Base-by-base conservation (phyloP, 495 filamentous ascomycete species). In the Lentithecium fluviatile region DNA sequence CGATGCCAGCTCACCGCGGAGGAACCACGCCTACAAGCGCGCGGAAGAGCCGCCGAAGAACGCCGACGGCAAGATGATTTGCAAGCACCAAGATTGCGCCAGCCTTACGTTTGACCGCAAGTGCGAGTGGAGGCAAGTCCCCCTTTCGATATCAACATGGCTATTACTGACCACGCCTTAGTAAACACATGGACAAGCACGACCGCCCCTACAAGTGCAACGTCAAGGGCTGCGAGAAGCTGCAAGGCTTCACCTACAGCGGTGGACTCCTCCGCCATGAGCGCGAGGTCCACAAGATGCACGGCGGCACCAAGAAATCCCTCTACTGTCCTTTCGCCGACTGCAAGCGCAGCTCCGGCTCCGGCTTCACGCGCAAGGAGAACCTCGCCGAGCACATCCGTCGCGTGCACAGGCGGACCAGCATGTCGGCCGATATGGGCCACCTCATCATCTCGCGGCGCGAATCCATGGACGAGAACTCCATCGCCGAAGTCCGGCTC, bases 111-210 rank as follows among this genome's bases (percentile, higher is more conserved):
- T 96, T 67, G 76, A 82, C 36, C 83, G 91, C 59, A 91, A 88
- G 58, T 96, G 91, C 73, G 91, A 96, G 78, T 96, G 89, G 89
- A 90, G 83, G 90, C 93, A 77, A 83, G 90, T 67, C 49, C 38
- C 8, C 45, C 24, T 20, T 19, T 29, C 6, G n/a, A 42, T 51
- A 36, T 25, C 17, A 32, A 34, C 19, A 2, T 20, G 13, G 45
- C 25, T n/a, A 10, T 60, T 10, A 53, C 62, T 60, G 40, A 64
- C 50, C 19, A 34, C 2, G 32, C 23, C 20, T 19, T 60, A 92
- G 91, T 58, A 93, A 96, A 76, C 92, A 97, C 72, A 95, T 95
- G 90, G 92, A 97, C 76, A 97, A 96, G 74, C 92, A 97, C 69
- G 89, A 93, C 55, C 80, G 92, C 17, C 92, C 92, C 0, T 96